Conservation (phyloP, 208 protist species). For the Naegleria gruberi region DNA sequence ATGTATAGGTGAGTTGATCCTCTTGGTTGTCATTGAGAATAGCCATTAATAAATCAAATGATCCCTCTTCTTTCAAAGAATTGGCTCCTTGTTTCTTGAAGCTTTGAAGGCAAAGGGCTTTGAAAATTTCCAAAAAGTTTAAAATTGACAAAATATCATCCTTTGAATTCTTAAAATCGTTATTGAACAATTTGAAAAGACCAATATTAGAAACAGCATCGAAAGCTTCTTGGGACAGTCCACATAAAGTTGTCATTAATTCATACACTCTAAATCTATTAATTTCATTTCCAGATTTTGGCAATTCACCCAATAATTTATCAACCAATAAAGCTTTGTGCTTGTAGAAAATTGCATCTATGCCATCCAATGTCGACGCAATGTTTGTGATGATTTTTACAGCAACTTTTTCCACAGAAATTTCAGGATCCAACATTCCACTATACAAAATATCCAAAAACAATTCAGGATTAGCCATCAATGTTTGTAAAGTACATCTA, state of each 20-base stretch:
- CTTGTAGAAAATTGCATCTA: not conserved
- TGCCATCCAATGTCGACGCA: not conserved
- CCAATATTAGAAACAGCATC: not conserved
- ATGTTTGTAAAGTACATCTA: not conserved
- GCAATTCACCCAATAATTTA: not conserved
- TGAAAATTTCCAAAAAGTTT: not conserved
- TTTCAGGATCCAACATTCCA: not conserved
- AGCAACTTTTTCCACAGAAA: not conserved
- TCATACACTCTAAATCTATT: not conserved
- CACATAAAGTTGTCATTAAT: not conserved
- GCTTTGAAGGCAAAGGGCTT: not conserved
- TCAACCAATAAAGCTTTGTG: not conserved
- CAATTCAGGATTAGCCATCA: not conserved
- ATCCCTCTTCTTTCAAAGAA: not conserved
- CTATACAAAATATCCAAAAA: not conserved
- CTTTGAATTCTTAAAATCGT: not conserved
- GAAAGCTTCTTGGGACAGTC: not conserved
- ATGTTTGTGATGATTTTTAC: not conserved
- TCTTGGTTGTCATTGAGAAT: not conserved
- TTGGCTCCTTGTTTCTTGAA: not conserved
- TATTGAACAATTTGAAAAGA: not conserved
- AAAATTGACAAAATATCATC: not conserved
- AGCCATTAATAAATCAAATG: not conserved
- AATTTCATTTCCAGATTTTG: not conserved
- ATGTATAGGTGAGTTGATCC: not conserved